Percentiles rank a stretch among this genome's conserved stretches.
Conservation (phyloP, 225 moss, liverwort and hornwort species). For the Straminergon stramineum region DNA sequence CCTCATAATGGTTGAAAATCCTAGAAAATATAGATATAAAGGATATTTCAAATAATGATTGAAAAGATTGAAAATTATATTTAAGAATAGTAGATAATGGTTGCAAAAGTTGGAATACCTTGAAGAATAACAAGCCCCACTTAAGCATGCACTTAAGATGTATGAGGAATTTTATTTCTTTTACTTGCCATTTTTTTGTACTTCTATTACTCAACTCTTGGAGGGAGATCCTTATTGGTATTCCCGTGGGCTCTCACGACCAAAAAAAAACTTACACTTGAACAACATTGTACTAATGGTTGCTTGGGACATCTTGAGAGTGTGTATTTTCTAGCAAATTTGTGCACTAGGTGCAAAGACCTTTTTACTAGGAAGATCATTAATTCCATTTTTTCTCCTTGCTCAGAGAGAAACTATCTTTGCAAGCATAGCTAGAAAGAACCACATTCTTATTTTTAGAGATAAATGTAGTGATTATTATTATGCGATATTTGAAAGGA, state of each 20-base stretch:
- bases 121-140: background rate
- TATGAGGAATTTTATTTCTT: background rate
- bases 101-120: background rate
- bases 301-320: accelerated
- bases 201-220: background rate
- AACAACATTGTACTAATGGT: accelerated
- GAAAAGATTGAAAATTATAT: background rate
- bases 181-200: accelerated
- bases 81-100: background rate
- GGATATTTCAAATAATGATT: accelerated
- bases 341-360: accelerated
- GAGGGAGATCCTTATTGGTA: background rate
- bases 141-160: background rate
- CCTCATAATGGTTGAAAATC: background rate
- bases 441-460: too few relatives aligned
- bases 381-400: background rate
- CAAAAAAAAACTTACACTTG: accelerated
- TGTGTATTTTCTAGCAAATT: accelerated
- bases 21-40: background rate
- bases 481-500: accelerated
- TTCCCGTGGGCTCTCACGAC: accelerated
- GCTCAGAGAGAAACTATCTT: background rate
- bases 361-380: background rate
- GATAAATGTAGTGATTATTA: background rate
- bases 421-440: background rate